Percentiles rank a stretch among this genome's conserved stretches.
These are phyloP conservation scores for Leptodermis oblonga DNA, from an alignment of 257 asterid genomes.

Conservation along the genomic window DNA sequence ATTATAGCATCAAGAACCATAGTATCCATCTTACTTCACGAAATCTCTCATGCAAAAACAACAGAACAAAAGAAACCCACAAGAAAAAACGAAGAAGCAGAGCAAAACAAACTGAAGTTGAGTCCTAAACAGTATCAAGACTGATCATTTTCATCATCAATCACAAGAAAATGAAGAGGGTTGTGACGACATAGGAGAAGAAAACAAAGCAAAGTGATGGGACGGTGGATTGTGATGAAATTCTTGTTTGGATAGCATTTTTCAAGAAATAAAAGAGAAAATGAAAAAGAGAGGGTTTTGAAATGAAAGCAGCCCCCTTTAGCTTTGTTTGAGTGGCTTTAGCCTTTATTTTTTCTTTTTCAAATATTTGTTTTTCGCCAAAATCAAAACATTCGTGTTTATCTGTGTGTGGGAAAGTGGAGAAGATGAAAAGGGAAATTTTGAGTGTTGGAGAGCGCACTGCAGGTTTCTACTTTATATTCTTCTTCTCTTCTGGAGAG, in stretches of 20 bases:
- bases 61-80: conserved; percentile 4
- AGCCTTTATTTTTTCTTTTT: background rate
- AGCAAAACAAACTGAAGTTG: background rate
- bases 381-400: conserved; percentile 13
- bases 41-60: conserved; percentile 6
- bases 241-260: background rate
- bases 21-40: conserved; percentile 43
- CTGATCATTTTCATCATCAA: conserved; percentile 1
- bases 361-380: background rate
- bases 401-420: conserved; percentile 5
- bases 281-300: conserved; percentile 1
- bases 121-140: background rate
- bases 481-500: background rate
- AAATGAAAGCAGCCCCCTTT: background rate
- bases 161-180: background rate
- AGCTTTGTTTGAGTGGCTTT: background rate
- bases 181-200: background rate
- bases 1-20: conserved; percentile 58
- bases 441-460: conserved; percentile 1
- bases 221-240: conserved; percentile 14
- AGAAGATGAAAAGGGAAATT: background rate
- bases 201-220: conserved; percentile 21
- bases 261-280: background rate
- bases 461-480: background rate
- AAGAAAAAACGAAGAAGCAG: background rate